Percentiles rank a stretch among this genome's conserved stretches.
Conservation (phyloP, 2,329 filamentous ascomycete genomes). For the Arachnomyces sp. region DNA sequence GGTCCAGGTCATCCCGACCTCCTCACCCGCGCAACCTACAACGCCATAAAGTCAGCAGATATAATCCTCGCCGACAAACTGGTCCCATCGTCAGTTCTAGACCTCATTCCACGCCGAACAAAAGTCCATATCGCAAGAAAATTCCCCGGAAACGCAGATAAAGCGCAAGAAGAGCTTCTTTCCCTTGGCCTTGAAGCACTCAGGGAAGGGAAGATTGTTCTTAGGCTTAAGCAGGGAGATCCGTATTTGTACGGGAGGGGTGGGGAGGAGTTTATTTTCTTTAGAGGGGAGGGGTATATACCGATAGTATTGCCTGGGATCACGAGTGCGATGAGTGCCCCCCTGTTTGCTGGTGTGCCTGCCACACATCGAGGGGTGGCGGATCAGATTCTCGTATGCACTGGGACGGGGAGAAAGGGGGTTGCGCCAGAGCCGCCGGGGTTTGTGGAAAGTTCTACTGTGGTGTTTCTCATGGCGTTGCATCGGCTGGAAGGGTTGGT, state of each 20-base stretch:
- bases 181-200: slow-evolving; percentile 64
- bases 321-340: slow-evolving; percentile 77
- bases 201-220: slow-evolving; percentile 63
- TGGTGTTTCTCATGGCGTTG: slow-evolving; percentile 91
- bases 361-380: slow-evolving; percentile 81
- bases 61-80: slow-evolving; percentile 47
- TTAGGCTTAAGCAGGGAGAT: slow-evolving; percentile 91
- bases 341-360: slow-evolving; percentile 80
- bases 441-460: slow-evolving; percentile 67
- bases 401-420: slow-evolving; percentile 87
- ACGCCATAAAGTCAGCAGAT: slow-evolving; percentile 40
- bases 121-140: slow-evolving; percentile 89
- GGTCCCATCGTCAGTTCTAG: slow-evolving; percentile 68
- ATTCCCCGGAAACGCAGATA: slow-evolving; percentile 93
- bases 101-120: slow-evolving; percentile 82
- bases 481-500: slow-evolving; percentile 73
- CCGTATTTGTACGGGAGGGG: slow-evolving; percentile 94
- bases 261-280: slow-evolving; percentile 84
- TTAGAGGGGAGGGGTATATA: slow-evolving; percentile 61
- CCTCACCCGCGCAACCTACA: slow-evolving; percentile 57
- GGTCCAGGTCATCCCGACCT: slow-evolving; percentile 90
- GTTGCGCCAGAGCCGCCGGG: slow-evolving; percentile 71
- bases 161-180: slow-evolving; percentile 82
- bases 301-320: slow-evolving; percentile 78
- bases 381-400: slow-evolving; percentile 93